Base-by-base conservation (phyloP, 768 basidiomycete species). In the Pleurotus sapidus region DNA sequence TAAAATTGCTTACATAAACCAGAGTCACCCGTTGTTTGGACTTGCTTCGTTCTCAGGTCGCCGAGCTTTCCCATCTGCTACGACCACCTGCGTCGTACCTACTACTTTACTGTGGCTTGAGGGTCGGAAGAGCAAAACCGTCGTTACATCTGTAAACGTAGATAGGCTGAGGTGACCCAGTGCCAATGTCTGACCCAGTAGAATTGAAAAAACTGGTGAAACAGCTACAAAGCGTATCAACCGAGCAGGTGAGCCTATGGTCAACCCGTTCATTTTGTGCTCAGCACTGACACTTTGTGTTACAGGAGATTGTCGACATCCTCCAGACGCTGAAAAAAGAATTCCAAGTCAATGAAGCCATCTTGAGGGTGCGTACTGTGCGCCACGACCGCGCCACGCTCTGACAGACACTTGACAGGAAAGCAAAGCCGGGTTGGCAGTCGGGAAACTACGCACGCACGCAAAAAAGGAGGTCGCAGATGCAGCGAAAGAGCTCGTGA, bases 401-500 rank as follows among this genome's bases (percentile, higher is more conserved):
- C 18, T 60, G 65, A 63, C 55, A 60, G 67, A 63, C 59, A 57
- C 42, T 55, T 46, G 60, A 25, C 64, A 95, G 94, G 93, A 95
- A 73, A 95, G 92, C 70, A 95, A 90, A 71, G 89, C 88, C 3
- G 94, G 94, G 49, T 74, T 96, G n/a, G 90, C 93, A 0, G 93
- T 97, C 2, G 93, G 93, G 53, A 95, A 95, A 74, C 80, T 95
- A 15, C 84, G 94, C 47, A 78, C 80, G 27, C 88, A 94, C 70
- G 74, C 81, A 0, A 75, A 81, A 11, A 91, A 88, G 65, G 80
- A 86, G 9, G 86, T 97, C 7, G 70, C 91, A 6, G 89, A 92
- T 61, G 75, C 91, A 5, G 92, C 95, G 15, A 96, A 95, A 70
- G 93, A 93, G 62, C 77, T 95, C 46, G 95, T 97, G 49, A 91